Base-by-base conservation (phyloP, 805 yeast genomes). In the Metschnikowia hibisci region DNA sequence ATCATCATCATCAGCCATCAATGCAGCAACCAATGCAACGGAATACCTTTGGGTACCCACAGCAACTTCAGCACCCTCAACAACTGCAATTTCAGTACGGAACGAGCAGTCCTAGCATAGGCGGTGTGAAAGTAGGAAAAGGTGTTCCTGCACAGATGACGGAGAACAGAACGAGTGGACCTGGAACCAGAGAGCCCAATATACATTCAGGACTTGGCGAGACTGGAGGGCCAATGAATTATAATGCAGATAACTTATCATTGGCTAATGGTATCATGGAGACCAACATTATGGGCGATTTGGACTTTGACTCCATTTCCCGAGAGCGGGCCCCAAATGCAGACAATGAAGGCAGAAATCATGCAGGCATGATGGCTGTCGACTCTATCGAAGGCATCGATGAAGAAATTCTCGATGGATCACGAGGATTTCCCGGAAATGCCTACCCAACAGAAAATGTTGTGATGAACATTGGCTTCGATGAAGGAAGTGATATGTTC, bases 351-450 rank as follows among this genome's bases (percentile, higher is more conserved):
- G 18, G 32, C 27, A 31, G 18, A 16, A 35, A 35, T 27, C 39
- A 35, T 35, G 39, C 39, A 15, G 39, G 39, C 39, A 35, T 35
- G 39, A 35, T 27, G 32, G 39, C 32, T n/a, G 4, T 23, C 25
- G 39, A 35, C 39, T 35, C 39, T 28, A 27, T 27, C 15, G 39
- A 16, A 26, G 39, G 39, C 8, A 27, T 35, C 32, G 32, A 35
- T 11, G 9, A 27, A 16, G 39, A 32, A 10, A 12, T 35, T 16
- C 32, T 35, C 14, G 39, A 27, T 26, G 39, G 39, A 20, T 13
- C 39, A 9, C 39, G 32, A 9, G 32, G 39, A 12, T 35, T 28
- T n/a, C 4, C 10, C n/a, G 39, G 39, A 11, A 35, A 35, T 27
- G 18, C 16, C 28, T 27, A 35, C 16, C 9, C 31, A 15, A 14